Conservation (phyloP, 2,329 filamentous ascomycete species). For the Ophiostoma pallidulum region DNA sequence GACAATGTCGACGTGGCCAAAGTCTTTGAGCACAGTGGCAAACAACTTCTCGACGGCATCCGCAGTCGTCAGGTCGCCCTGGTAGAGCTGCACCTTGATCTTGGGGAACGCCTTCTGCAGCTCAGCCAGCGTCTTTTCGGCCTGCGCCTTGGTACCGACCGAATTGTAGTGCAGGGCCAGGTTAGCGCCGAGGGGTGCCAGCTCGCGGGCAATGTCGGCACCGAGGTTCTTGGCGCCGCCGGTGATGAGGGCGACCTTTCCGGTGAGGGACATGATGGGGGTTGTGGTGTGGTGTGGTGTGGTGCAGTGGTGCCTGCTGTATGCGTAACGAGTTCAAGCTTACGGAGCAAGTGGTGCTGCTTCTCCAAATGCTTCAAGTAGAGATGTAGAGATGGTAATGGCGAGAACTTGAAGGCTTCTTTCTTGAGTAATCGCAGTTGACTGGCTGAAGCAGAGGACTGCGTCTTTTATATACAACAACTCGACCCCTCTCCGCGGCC, state of each 20-base stretch:
- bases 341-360: no score
- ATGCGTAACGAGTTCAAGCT: no score
- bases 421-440: no score
- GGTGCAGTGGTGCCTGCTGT: neutral
- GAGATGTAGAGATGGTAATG: no score
- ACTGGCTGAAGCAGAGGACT: neutral
- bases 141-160: constrained; percentile 27
- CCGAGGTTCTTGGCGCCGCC: constrained; percentile 35
- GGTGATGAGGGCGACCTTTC: constrained; percentile 33
- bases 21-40: constrained; percentile 28
- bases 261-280: constrained; percentile 19
- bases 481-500: no score
- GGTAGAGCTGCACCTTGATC: constrained; percentile 30
- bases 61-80: constrained; percentile 33
- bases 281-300: neutral
- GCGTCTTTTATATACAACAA: neutral
- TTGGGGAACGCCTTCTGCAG: constrained; percentile 26
- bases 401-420: no score
- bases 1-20: constrained; percentile 38
- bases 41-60: constrained; percentile 32
- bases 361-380: no score
- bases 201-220: constrained; percentile 28
- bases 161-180: constrained; percentile 30
- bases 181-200: constrained; percentile 26
- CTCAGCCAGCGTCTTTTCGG: constrained; percentile 27